phyloP scores from a whole-genome alignment of 2,329 filamentous ascomycete species.

The Hypoxylon sp. region DNA sequence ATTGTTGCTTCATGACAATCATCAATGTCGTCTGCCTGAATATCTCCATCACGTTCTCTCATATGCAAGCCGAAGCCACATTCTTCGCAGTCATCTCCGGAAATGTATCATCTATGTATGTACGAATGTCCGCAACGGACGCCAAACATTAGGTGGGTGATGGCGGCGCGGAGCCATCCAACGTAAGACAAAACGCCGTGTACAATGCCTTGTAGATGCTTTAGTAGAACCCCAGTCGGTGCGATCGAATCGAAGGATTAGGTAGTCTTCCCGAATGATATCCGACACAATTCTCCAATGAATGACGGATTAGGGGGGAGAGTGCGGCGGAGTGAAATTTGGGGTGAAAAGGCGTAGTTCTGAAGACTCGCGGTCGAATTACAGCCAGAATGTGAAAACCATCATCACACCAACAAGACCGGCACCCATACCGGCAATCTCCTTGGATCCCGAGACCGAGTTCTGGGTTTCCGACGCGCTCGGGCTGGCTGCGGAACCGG shows the following conservation, averaged over 20 bases:
- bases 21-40: conserved; percentile 32
- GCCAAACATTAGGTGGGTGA: conserved; percentile 24
- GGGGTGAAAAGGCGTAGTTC: background rate
- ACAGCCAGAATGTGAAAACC: conserved; percentile 67
- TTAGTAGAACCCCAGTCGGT: conserved; percentile 6
- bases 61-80: conserved; percentile 32
- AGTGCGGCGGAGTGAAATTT: conserved; percentile 7
- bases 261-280: conserved; percentile 16
- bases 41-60: conserved; percentile 25
- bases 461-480: conserved; percentile 57
- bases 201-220: conserved; percentile 41
- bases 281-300: conserved; percentile 6
- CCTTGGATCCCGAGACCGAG: conserved; percentile 62
- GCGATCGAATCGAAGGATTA: conserved; percentile 29
- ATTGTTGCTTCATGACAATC: conserved; percentile 45
- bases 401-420: conserved; percentile 67
- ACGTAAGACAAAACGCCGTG: conserved; percentile 44
- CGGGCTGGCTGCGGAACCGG: conserved; percentile 49
- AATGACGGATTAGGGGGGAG: conserved; percentile 19
- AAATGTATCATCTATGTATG: conserved; percentile 34
- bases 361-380: conserved; percentile 36
- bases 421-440: conserved; percentile 66
- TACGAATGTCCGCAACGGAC: conserved; percentile 31
- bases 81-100: conserved; percentile 28
- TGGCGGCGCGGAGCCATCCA: conserved; percentile 29